Percentiles rank a stretch among this genome's conserved stretches.
Evolutionary conservation across 2,329 filamentous ascomycete genomes (phyloP).

Genomic region (Claviceps africana): DNA sequence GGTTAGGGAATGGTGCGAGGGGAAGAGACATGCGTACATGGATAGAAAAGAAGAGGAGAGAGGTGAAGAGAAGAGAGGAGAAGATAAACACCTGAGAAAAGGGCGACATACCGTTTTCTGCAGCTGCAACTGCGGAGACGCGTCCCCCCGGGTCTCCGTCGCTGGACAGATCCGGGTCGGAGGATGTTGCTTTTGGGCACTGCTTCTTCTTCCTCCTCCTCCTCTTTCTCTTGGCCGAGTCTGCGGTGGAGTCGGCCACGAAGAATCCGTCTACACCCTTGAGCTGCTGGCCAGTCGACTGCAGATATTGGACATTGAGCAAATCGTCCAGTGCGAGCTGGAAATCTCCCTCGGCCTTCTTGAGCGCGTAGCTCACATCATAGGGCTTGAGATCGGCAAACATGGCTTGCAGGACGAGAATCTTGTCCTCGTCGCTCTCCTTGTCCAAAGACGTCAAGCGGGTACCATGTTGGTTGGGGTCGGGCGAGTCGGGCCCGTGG

Average conservation of each 20-base stretch:
- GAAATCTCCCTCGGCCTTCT: conserved; percentile 53
- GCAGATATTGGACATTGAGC: conserved; percentile 64
- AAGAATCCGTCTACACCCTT: conserved; percentile 79
- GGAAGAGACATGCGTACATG: too few species aligned
- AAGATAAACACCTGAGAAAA: too few species aligned
- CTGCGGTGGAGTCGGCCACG: conserved; percentile 30
- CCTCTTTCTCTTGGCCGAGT: conserved; percentile 21
- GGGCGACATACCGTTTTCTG: background rate
- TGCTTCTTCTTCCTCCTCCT: conserved; percentile 26
- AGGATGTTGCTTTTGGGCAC: conserved; percentile 14
- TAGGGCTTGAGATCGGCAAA: conserved; percentile 56
- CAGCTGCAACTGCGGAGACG: conserved; percentile 2
- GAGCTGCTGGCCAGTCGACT: conserved; percentile 45
- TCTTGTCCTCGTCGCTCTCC: conserved; percentile 45
- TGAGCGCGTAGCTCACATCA: conserved; percentile 52
- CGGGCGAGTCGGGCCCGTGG: conserved; percentile 10
- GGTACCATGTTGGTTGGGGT: conserved; percentile 12
- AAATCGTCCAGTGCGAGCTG: conserved; percentile 64
- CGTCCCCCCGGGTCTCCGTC: conserved; percentile 9
- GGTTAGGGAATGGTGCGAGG: background rate
- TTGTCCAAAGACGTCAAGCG: conserved; percentile 22
- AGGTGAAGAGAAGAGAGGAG: too few species aligned
- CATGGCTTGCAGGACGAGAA: conserved; percentile 48
- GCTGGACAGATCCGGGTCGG: conserved; percentile 7
- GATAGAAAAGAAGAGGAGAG: background rate